phyloP scores from a whole-genome alignment of 129 eudicot species.

The Chrysanthemum makinoi region DNA sequence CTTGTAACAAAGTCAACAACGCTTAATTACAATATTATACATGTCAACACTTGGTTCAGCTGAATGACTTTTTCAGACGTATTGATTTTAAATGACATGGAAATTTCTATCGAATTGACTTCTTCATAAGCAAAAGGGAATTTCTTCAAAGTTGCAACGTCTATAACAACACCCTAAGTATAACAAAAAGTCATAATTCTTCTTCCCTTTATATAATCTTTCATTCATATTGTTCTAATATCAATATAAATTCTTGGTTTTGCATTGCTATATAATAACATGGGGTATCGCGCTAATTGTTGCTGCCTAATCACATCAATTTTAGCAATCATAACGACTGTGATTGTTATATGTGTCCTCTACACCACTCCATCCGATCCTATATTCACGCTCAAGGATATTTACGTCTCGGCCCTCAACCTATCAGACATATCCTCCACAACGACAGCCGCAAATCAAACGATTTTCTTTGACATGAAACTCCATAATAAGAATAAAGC shows the following conservation, averaged over 20 bases:
- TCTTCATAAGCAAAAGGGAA: too few relatives aligned
- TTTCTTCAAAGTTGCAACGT: not conserved
- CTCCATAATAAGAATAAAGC: slow-evolving; percentile 34
- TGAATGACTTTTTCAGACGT: not conserved
- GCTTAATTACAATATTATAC: too few relatives aligned
- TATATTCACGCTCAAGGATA: slow-evolving; percentile 31
- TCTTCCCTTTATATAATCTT: slow-evolving; percentile 3
- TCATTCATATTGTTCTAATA: not conserved
- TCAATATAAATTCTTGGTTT: not conserved
- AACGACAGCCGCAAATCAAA: slow-evolving; percentile 29
- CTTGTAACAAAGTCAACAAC: too few relatives aligned
- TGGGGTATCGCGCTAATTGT: not conserved
- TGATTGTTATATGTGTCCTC: slow-evolving; percentile 27
- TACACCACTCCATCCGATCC: slow-evolving; percentile 32
- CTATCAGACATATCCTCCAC: slow-evolving; percentile 34
- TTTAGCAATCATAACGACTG: slow-evolving; percentile 19
- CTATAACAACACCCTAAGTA: not conserved
- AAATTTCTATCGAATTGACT: too few relatives aligned
- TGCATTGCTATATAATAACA: not conserved
- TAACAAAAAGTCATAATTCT: slow-evolving; percentile 10
- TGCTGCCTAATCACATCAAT: slow-evolving; percentile 12
- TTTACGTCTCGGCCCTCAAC: slow-evolving; percentile 32
- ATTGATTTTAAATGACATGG: too few relatives aligned
- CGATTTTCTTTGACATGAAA: slow-evolving; percentile 30
- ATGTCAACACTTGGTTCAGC: too few relatives aligned